These are phyloP conservation scores for Claviceps pusilla DNA, from an alignment of 2,329 filamentous ascomycete species.

Conservation along the genomic window DNA sequence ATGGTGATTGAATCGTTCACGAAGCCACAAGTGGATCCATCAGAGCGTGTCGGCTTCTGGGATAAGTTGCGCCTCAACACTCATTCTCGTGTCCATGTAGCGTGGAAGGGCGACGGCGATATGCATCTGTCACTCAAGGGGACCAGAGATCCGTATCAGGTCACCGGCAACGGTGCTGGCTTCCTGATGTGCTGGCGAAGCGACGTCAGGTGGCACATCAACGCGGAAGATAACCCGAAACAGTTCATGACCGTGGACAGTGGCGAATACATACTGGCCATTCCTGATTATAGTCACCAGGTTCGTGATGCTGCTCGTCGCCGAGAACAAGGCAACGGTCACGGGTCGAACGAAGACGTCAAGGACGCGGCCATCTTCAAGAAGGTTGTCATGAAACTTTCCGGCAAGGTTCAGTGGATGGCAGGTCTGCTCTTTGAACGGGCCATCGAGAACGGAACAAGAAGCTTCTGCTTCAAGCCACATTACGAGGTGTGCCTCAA, in stretches of 20 bases:
- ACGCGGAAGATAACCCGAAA: constrained; percentile 71
- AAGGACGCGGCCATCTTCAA: constrained; percentile 78
- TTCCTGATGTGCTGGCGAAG: constrained; percentile 99
- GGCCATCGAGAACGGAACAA: constrained; percentile 53
- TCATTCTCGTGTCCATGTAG: constrained; percentile 75
- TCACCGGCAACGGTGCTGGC: constrained; percentile 83
- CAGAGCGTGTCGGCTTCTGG: constrained; percentile 93
- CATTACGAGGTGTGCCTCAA: constrained; percentile 86
- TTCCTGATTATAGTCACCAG: constrained; percentile 85
- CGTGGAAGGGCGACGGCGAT: constrained; percentile 92
- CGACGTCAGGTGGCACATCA: constrained; percentile 76
- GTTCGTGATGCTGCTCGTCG: constrained; percentile 49
- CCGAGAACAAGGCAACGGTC: constrained; percentile 40
- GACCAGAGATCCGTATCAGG: constrained; percentile 78
- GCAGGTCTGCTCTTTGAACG: constrained; percentile 85
- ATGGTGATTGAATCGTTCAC: constrained; percentile 97
- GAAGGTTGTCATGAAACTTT: constrained; percentile 97
- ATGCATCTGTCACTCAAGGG: constrained; percentile 88
- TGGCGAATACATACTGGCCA: constrained; percentile 83
- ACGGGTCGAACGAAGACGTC: constrained; percentile 46
- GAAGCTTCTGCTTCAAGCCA: constrained; percentile 78
- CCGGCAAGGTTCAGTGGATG: constrained; percentile 87
- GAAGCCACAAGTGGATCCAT: constrained; percentile 85
- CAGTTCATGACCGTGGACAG: constrained; percentile 93
- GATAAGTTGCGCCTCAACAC: constrained; percentile 93